Percentiles rank a stretch among this genome's conserved stretches.
phyloP scores from a whole-genome alignment of 768 basidiomycete species.

The Trametes elegans region DNA sequence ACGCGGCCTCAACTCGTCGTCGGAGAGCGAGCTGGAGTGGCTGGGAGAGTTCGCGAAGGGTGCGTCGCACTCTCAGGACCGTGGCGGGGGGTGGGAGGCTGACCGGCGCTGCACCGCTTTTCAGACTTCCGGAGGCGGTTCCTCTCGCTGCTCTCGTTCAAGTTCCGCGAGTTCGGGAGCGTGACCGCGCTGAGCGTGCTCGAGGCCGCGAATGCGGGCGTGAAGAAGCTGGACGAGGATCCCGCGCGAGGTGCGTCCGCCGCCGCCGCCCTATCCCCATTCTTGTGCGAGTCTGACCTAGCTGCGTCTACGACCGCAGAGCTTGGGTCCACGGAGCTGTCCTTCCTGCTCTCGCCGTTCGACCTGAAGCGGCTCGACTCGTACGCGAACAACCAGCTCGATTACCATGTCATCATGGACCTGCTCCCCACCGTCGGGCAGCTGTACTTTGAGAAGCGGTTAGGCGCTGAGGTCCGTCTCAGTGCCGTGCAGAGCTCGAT shows the following conservation, averaged over 20 bases:
- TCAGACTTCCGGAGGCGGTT: constrained; percentile 92
- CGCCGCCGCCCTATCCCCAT: neutral
- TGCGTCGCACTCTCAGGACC: constrained; percentile 34
- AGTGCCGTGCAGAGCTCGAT: constrained; percentile 93
- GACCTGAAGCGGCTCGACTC: constrained; percentile 95
- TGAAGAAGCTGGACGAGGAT: constrained; percentile 44
- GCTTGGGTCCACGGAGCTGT: constrained; percentile 48
- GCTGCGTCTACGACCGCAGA: constrained; percentile 36
- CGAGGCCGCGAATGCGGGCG: constrained; percentile 72
- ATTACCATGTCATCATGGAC: constrained; percentile 95
- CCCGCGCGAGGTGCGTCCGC: constrained; percentile 36
- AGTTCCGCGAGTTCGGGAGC: constrained; percentile 91
- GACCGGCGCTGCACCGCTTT: neutral
- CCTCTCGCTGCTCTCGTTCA: constrained; percentile 85
- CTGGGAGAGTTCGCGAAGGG: constrained; percentile 86
- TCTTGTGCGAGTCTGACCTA: neutral
- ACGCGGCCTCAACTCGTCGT: constrained; percentile 70
- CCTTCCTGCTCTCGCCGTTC: constrained; percentile 77
- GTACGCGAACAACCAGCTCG: constrained; percentile 93
- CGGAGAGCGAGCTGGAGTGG: constrained; percentile 71
- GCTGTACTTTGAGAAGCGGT: constrained; percentile 80
- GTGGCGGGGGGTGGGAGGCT: neutral
- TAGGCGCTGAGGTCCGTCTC: constrained; percentile 63
- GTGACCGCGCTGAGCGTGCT: constrained; percentile 85
- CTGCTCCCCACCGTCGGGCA: constrained; percentile 77